Conservation (phyloP, 2,329 filamentous ascomycete genomes). For the Alternaria sp. region DNA sequence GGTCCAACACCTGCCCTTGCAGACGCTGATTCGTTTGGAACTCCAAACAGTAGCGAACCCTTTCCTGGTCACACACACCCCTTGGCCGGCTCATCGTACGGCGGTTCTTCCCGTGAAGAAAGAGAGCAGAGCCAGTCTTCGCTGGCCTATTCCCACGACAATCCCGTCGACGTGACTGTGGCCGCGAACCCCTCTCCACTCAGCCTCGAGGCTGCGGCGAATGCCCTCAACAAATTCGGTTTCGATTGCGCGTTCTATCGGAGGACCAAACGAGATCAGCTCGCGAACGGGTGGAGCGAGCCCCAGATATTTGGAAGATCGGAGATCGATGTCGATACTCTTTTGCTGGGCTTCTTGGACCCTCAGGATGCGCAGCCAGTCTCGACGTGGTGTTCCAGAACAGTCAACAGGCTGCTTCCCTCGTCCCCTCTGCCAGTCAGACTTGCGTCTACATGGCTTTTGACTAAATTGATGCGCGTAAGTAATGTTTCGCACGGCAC, state of each 20-base stretch:
- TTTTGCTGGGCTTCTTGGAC: slow-evolving; percentile 43
- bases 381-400: slow-evolving; percentile 42
- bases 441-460: slow-evolving; percentile 40
- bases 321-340: slow-evolving; percentile 44
- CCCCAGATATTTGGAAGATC: slow-evolving; percentile 41
- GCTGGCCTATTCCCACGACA: slow-evolving; percentile 31
- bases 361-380: slow-evolving; percentile 43
- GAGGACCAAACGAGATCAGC: slow-evolving; percentile 40
- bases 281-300: slow-evolving; percentile 42
- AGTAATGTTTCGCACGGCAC: slow-evolving; percentile 11
- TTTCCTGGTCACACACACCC: slow-evolving; percentile 29
- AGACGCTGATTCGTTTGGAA: slow-evolving; percentile 37
- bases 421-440: slow-evolving; percentile 33
- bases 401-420: slow-evolving; percentile 40
- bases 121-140: slow-evolving; percentile 45
- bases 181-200: slow-evolving; percentile 28
- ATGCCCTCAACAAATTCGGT: slow-evolving; percentile 37
- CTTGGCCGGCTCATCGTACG: slow-evolving; percentile 40
- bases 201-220: slow-evolving; percentile 25
- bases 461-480: slow-evolving; percentile 48
- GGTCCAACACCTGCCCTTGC: slow-evolving; percentile 25
- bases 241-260: slow-evolving; percentile 45
- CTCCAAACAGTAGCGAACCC: slow-evolving; percentile 36
- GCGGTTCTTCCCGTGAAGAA: slow-evolving; percentile 42
- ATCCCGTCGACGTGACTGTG: slow-evolving; percentile 24